These are phyloP conservation scores for Kwoniella heveanensis DNA, from an alignment of 768 basidiomycete species.

Conservation along the genomic window DNA sequence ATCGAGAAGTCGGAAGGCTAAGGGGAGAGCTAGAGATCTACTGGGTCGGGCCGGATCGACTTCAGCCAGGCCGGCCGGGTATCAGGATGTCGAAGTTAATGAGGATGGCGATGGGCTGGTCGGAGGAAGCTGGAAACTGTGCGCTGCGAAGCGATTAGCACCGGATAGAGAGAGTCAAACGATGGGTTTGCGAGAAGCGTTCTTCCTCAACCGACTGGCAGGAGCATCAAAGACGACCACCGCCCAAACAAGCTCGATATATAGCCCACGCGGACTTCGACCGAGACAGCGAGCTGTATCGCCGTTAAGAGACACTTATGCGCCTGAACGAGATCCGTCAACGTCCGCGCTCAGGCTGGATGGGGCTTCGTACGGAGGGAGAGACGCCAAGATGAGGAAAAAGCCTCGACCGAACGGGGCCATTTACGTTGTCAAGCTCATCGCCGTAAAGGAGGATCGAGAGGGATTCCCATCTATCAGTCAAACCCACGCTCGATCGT, in stretches of 20 bases:
- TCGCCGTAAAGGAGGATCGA: conserved; percentile 47
- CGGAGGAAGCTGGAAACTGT: conserved; percentile 53
- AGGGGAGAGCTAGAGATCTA: conserved; percentile 13
- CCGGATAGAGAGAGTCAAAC: conserved; percentile 56
- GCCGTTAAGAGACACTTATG: conserved; percentile 14
- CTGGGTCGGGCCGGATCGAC: neutral
- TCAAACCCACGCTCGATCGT: conserved; percentile 30
- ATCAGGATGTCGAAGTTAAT: conserved; percentile 15
- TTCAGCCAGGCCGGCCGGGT: neutral
- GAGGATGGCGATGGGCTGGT: conserved; percentile 24
- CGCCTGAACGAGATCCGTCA: neutral
- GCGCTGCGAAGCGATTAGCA: conserved; percentile 57
- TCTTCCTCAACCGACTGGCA: conserved; percentile 54
- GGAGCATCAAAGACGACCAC: neutral
- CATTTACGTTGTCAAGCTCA: conserved; percentile 43
- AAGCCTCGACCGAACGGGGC: conserved; percentile 24
- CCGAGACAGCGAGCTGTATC: conserved; percentile 20
- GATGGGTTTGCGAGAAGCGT: conserved; percentile 57
- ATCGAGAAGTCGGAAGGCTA: conserved; percentile 6
- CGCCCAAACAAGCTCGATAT: conserved; percentile 2
- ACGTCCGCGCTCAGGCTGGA: neutral
- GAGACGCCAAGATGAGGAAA: neutral
- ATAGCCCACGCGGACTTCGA: neutral
- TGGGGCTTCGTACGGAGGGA: neutral
- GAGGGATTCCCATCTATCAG: conserved; percentile 16